Conservation (phyloP, 495 filamentous ascomycete species). For the Aspergillus campestris region DNA sequence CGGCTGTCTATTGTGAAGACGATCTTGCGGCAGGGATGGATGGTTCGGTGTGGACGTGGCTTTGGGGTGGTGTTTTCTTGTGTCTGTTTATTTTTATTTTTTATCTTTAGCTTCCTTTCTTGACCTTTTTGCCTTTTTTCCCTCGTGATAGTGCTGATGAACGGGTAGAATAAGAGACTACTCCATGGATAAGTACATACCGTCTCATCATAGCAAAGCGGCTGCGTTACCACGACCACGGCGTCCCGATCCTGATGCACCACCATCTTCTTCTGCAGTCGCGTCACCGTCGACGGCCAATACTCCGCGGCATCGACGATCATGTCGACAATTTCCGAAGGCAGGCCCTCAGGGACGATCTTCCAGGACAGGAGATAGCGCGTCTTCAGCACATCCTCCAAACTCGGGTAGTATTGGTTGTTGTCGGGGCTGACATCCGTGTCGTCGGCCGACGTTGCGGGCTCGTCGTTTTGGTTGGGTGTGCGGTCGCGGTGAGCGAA, state of each 20-base stretch:
- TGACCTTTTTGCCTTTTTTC: no score
- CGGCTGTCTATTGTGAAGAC: constrained; percentile 55
- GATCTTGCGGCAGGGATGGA: constrained; percentile 43
- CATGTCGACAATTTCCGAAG: constrained; percentile 56
- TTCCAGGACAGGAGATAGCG: constrained; percentile 32
- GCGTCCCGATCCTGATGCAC: constrained; percentile 32
- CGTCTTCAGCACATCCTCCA: constrained; percentile 29
- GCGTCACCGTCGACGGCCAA: constrained; percentile 45
- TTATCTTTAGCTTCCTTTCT: no score
- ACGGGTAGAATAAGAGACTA: no score
- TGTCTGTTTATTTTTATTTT: constrained; percentile 10
- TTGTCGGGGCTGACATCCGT: not conserved
- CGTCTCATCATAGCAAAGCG: constrained; percentile 31
- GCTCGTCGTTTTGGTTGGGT: not conserved
- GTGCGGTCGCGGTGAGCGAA: not conserved
- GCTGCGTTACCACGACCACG: constrained; percentile 29
- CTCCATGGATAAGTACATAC: constrained; percentile 9
- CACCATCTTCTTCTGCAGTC: constrained; percentile 17
- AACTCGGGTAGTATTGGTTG: constrained; percentile 15
- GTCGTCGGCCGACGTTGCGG: not conserved
- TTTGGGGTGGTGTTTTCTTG: constrained; percentile 8
- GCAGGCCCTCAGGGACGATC: constrained; percentile 37
- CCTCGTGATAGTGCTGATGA: no score
- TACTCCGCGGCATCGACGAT: constrained; percentile 65
- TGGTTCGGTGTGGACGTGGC: constrained; percentile 28